Evolutionary conservation across 2,329 filamentous ascomycete genomes (phyloP).

Genomic region (Ophiostoma piceae): DNA sequence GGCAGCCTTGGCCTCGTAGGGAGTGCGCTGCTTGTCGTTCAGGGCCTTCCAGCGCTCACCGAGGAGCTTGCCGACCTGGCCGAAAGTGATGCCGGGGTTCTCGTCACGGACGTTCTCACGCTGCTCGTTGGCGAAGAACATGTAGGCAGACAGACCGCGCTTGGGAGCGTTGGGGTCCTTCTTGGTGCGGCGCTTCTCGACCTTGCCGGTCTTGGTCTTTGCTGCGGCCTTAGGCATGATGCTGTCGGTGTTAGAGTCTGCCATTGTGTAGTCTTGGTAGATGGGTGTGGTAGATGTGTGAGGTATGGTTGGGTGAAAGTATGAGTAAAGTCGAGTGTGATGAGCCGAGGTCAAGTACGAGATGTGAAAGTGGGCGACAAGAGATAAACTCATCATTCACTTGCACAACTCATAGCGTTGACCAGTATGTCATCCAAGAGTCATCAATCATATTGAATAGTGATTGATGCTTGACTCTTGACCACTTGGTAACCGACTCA

Average conservation of each 20-base stretch:
- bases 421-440: not conserved
- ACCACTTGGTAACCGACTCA: not conserved
- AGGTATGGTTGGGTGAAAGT: not conserved
- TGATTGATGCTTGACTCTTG: not conserved
- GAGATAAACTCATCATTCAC: not conserved
- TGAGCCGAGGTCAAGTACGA: not conserved
- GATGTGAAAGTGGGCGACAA: not conserved
- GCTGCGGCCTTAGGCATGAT: conserved; percentile 56
- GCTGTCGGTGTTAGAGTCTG: conserved; percentile 29
- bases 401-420: not conserved
- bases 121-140: conserved; percentile 99
- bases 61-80: conserved; percentile 95
- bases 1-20: conserved; percentile 95
- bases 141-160: conserved; percentile 98
- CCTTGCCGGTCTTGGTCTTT: conserved; percentile 51
- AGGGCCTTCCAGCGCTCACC: conserved; percentile 99
- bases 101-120: conserved; percentile 97
- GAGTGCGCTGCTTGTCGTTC: conserved; percentile 82
- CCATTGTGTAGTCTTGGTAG: not conserved
- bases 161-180: conserved; percentile 96
- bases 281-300: not conserved
- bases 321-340: not conserved
- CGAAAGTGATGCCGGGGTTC: conserved; percentile 96
- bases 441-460: not conserved
- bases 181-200: conserved; percentile 53